phyloP scores from a whole-genome alignment of 2,329 filamentous ascomycete genomes.

The Ophiostoma montium region DNA sequence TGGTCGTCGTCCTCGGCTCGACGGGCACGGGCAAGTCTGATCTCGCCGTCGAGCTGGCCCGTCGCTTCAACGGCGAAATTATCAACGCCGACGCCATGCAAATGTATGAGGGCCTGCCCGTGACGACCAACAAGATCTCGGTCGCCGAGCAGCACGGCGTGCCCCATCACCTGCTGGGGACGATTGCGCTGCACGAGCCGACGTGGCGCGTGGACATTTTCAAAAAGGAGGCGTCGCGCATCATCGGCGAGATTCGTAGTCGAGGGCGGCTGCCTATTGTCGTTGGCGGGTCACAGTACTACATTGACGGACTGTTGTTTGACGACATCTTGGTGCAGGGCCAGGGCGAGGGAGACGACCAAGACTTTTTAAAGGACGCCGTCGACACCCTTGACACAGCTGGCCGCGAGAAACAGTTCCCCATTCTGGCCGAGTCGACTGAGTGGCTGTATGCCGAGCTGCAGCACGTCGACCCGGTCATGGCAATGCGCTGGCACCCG shows the following conservation, averaged over 20 bases:
- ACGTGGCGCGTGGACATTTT: conserved; percentile 77
- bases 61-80: conserved; percentile 74
- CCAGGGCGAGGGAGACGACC: conserved; percentile 6
- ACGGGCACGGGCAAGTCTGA: conserved; percentile 92
- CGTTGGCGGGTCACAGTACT: conserved; percentile 92
- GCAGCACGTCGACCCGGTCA: conserved; percentile 68
- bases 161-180: conserved; percentile 76
- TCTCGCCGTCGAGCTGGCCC: conserved; percentile 78
- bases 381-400: background rate
- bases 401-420: conserved; percentile 30
- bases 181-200: conserved; percentile 58
- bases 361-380: too few relatives aligned
- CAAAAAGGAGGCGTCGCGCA: conserved; percentile 49
- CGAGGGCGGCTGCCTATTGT: conserved; percentile 76
- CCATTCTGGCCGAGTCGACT: conserved; percentile 58
- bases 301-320: conserved; percentile 79
- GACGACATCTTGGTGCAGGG: conserved; percentile 49
- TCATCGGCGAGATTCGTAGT: conserved; percentile 64
- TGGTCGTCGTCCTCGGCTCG: conserved; percentile 74
- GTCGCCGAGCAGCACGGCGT: conserved; percentile 60
- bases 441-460: conserved; percentile 61
- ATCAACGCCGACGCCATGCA: conserved; percentile 99
- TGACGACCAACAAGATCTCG: conserved; percentile 91
- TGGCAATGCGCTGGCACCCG: conserved; percentile 88
- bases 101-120: conserved; percentile 78